phyloP scores from a whole-genome alignment of 495 filamentous ascomycete genomes.

The Trichoderma reesei region DNA sequence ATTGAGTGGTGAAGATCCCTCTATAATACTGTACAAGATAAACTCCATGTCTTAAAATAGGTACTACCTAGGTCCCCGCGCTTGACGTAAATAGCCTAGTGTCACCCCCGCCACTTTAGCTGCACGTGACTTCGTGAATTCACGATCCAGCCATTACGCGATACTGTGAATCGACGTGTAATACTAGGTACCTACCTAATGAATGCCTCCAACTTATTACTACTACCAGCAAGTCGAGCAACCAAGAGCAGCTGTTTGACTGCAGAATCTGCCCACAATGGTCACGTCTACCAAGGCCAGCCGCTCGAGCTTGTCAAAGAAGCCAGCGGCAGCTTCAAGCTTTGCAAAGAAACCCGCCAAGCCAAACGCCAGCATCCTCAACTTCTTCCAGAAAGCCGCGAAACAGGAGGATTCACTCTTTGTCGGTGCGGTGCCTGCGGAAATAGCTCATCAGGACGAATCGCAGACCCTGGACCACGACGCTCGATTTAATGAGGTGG shows the following conservation, averaged over 20 bases:
- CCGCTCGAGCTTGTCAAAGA: slow-evolving; percentile 1
- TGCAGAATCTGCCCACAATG: slow-evolving; percentile 5
- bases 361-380: slow-evolving; percentile 16
- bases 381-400: slow-evolving; percentile 29
- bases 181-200: no score
- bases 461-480: slow-evolving; percentile 16
- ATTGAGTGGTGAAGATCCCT: no score
- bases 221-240: not conserved
- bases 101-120: not conserved
- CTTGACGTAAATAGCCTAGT: not conserved
- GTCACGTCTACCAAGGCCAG: not conserved
- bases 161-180: not conserved
- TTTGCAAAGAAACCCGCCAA: slow-evolving; percentile 3
- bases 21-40: no score
- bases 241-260: not conserved
- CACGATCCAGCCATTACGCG: not conserved
- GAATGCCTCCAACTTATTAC: not conserved
- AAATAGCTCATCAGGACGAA: slow-evolving; percentile 16
- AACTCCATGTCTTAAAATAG: not conserved
- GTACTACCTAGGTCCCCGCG: not conserved
- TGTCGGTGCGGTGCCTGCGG: slow-evolving; percentile 11
- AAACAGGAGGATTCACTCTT: slow-evolving; percentile 24
- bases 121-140: not conserved
- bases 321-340: not conserved
- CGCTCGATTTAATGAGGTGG: slow-evolving; percentile 17